These are phyloP conservation scores for Metarhizium rileyi DNA, from an alignment of 2,329 filamentous ascomycete species.

Conservation along the genomic window DNA sequence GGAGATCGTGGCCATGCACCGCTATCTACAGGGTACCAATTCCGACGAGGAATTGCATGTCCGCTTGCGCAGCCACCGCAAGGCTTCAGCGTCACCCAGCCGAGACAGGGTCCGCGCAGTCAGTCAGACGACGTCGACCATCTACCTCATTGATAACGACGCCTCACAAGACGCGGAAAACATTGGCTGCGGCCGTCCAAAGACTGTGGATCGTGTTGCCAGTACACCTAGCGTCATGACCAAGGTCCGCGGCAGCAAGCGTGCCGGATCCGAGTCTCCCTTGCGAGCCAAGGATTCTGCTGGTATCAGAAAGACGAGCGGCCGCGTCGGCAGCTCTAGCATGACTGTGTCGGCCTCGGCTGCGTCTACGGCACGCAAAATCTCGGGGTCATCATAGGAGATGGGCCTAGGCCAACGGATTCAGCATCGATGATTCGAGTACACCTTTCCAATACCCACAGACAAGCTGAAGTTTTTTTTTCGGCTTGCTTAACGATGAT, in stretches of 20 bases:
- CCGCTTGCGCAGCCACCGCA: constrained; percentile 60
- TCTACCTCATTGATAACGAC: constrained; percentile 55
- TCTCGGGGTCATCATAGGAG: constrained; percentile 33
- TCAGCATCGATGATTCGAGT: constrained; percentile 4
- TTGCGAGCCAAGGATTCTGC: constrained; percentile 40
- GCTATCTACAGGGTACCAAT: constrained; percentile 53
- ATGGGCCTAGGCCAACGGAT: constrained; percentile 2
- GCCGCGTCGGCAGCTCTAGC: constrained; percentile 51
- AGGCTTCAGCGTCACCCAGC: constrained; percentile 52
- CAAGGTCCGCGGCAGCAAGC: constrained; percentile 56
- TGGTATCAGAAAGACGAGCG: constrained; percentile 56
- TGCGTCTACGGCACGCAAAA: constrained; percentile 40
- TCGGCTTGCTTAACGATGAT: constrained; percentile 29
- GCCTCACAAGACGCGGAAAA: constrained; percentile 64
- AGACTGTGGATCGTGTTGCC: constrained; percentile 45
- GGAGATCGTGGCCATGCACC: constrained; percentile 52
- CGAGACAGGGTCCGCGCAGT: constrained; percentile 58
- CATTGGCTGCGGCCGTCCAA: constrained; percentile 49
- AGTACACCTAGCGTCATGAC: constrained; percentile 47
- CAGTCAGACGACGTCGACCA: constrained; percentile 67
- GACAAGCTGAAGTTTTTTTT: constrained; percentile 6
- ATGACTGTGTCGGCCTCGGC: constrained; percentile 30
- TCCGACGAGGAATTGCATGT: constrained; percentile 78
- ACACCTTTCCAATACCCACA: constrained; percentile 3
- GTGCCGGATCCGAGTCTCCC: constrained; percentile 36